Evolutionary conservation across 2,329 filamentous ascomycete genomes (phyloP), one percentile per base, ranked within the genome.

Genomic region (Penicillium sumatraense): DNA sequence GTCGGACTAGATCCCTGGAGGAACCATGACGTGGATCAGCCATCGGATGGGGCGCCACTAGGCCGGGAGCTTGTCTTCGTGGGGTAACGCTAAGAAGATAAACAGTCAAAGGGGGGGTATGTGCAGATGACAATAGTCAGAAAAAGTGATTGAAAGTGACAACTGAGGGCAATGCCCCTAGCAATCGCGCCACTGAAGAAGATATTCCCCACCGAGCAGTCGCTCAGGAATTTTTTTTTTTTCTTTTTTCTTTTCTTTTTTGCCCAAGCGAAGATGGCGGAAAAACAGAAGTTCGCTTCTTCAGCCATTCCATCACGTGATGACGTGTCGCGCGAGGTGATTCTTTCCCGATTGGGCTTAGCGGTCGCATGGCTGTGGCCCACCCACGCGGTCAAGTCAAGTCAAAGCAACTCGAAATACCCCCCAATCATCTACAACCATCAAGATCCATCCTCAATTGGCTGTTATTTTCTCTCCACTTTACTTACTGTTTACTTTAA

Each of bases 1-100:
- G 55, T 36, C 63, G 57, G 20, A 68, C 51, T 29, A 74, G 56
- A 48, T 66, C 57, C 51, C 60, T 64, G 58, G 72, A 71, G 20
- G 68, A 68, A 45, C 56, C 50, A 49, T 66, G 57, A 42, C 52
- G 57, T 45, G 56, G 51, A 47, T 66, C 57, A 20, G 64, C 60
- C 72, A 74, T 74, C 51, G 59, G 56, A 38, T 41, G 31, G 20
- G 36, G 46, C 50, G 42, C 40, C 46, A 33, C 57, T 57, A 54
- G 31, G 13, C 36, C 40, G 52, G 58, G 44, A 55, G 53, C 53
- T 56, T 54, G 53, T 36, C 27, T 18, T 31, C 21, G 49, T n/a
- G 14, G 31, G 45, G 23, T 31, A 18, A 26, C 52, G 47, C 44
- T 49, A 53, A 54, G 51, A 20, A 20, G 26, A 33, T 46, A 21